Base-by-base conservation (phyloP, 345 rosid genomes). In the Eucalyptus urophylla region DNA sequence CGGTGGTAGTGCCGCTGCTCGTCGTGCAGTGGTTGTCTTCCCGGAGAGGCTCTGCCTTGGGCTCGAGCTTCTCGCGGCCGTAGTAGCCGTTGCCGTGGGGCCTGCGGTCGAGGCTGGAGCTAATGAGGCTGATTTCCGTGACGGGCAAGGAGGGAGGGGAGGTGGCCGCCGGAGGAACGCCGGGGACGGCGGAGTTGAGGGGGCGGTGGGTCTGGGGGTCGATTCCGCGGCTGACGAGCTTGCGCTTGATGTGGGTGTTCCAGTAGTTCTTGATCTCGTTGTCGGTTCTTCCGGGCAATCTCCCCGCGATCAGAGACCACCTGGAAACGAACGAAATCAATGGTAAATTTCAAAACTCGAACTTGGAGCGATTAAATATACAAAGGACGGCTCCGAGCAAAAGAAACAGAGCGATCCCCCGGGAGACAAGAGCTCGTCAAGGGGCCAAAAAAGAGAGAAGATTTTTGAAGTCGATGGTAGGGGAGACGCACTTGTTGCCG, bases 251-350 rank as follows among this genome's bases (percentile, higher is more conserved):
- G 89, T 93, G 95, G 8, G 95, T 93, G 88, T 93, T 93, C 95
- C 95, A 93, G 91, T 93, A 93, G 90, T 93, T 93, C 86, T 93
- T 93, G 31, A 93, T 93, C 89, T 93, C 95, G 88, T 93, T 93
- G 87, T 93, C 95, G 25, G 95, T 93, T 89, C 95, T 88, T 37
- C 94, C 95, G 1, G 95, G 94, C 85, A 93, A 91, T 89, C 93
- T 92, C 54, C 94, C 95, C 8, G 95, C 95, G 49, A 93, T 93
- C 87, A 92, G 53, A 44, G 95, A 93, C 95, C 95, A 93, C 81
- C 95, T 93, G 92, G 62, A 44, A 27, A 31, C 53, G 56, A 56
- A 49, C 14, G 14, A n/a, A 45, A 87, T 62, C 72, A 37, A 33
- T 31, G 81, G 81, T 9, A 21, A 43, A 47, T 40, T 58, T 86